Evolutionary conservation across 1,139 yeast genomes (phyloP).

Genomic region (Debaryomyces coudertii): DNA sequence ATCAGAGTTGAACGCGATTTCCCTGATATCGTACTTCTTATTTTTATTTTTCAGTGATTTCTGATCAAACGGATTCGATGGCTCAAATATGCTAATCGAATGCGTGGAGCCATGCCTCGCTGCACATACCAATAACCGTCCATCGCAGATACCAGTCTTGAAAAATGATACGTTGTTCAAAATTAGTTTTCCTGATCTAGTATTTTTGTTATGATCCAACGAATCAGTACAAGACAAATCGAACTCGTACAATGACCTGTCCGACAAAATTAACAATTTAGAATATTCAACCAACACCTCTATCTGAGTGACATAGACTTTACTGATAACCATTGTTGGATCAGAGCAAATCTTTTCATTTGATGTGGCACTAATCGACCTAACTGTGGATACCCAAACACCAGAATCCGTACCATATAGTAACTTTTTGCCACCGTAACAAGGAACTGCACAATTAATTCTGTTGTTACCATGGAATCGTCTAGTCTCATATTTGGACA

Average conservation of each 20-base stretch:
- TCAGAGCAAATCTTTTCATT: conserved; percentile 59
- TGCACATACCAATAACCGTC: conserved; percentile 85
- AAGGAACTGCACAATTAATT: conserved; percentile 90
- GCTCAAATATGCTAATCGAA: conserved; percentile 84
- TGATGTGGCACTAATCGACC: conserved; percentile 47
- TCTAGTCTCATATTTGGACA: conserved; percentile 71
- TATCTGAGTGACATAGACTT: conserved; percentile 80
- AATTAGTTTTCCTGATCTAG: conserved; percentile 75
- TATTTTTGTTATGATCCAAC: conserved; percentile 68
- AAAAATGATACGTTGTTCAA: conserved; percentile 86
- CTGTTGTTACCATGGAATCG: conserved; percentile 71
- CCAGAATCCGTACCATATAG: conserved; percentile 93
- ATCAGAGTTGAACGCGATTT: conserved; percentile 81
- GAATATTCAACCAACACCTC: conserved; percentile 93
- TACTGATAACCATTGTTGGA: conserved; percentile 79
- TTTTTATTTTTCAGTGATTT: conserved; percentile 62
- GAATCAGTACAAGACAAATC: conserved; percentile 71
- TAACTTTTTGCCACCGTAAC: conserved; percentile 91
- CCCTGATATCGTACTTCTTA: conserved; percentile 70
- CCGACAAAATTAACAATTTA: conserved; percentile 78
- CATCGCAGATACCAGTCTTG: conserved; percentile 91
- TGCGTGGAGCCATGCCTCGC: conserved; percentile 79
- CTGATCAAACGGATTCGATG: conserved; percentile 60
- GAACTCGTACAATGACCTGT: conserved; percentile 81
- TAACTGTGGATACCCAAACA: conserved; percentile 73